phyloP scores from a whole-genome alignment of 2,329 filamentous ascomycete genomes.

The Fusarium dimerum region DNA sequence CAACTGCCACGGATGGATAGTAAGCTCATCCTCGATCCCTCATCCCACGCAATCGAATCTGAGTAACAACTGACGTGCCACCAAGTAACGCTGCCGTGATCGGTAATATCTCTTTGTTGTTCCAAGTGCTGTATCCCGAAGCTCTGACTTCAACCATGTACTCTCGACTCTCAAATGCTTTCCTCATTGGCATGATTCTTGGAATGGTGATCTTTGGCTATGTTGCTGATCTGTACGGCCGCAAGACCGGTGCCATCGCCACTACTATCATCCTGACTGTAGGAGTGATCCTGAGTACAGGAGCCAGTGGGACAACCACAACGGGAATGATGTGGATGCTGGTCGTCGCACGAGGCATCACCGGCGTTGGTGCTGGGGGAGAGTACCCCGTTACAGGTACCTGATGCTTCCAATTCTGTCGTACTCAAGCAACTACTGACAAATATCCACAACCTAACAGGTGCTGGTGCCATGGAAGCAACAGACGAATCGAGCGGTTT shows the following conservation, averaged over 20 bases:
- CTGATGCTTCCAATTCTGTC: too few species aligned
- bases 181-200: slow-evolving; percentile 54
- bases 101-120: slow-evolving; percentile 43
- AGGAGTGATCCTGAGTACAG: slow-evolving; percentile 47
- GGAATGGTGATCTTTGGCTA: slow-evolving; percentile 55
- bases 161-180: slow-evolving; percentile 53
- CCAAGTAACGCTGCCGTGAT: slow-evolving; percentile 44
- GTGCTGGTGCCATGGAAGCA: slow-evolving; percentile 50
- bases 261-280: slow-evolving; percentile 47
- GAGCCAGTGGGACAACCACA: slow-evolving; percentile 38
- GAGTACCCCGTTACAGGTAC: slow-evolving; percentile 51
- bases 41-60: too few species aligned
- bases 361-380: slow-evolving; percentile 44
- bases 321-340: slow-evolving; percentile 52
- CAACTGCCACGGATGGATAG: slow-evolving; percentile 45
- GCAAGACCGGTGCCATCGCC: slow-evolving; percentile 47
- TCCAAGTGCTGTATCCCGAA: slow-evolving; percentile 42
- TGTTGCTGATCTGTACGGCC: slow-evolving; percentile 48
- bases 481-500: slow-evolving; percentile 48
- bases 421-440: too few species aligned
- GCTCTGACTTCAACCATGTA: slow-evolving; percentile 44
- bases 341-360: slow-evolving; percentile 41
- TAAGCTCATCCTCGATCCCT: slow-evolving; percentile 20
- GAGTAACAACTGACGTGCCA: too few species aligned
- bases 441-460: too few species aligned